Base-by-base conservation (phyloP, 2,329 filamentous ascomycete species). In the Amauroascus verrucosus region DNA sequence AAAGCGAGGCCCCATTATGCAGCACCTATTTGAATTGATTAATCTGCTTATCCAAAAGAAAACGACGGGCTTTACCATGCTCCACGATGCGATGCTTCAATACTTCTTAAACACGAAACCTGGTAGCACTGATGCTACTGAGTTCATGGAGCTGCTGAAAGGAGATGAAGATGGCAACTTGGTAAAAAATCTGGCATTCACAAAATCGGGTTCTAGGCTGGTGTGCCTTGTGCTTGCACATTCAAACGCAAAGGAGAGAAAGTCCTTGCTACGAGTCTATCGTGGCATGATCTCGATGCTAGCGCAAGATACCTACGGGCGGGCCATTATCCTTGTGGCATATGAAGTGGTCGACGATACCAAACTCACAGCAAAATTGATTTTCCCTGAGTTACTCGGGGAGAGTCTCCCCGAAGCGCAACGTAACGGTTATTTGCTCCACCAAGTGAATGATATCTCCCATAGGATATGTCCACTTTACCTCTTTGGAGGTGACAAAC, bases 51-150 rank as follows among this genome's bases (percentile, higher is more conserved):
- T 97, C 46, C 90, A 98, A 72, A 98, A 98, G 80, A 93, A 93
- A 72, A 84, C 93, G 72, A 94, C 88, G 0, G 91, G 88, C 8
- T 97, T 98, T 72, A 97, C 91, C 1, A 94, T 98, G 79, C 80
- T 98, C 18, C 94, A 98, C 70, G 93, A 97, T 64, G 93, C 93
- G 48, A 95, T 98, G 90, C 76, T 96, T 56, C 91, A 98, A 67
- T 98, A 96, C 71, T 96, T 91, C 71, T 73, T 88, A 51, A 91
- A 86, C 63, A 82, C 84, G 45, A 84, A 85, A 59, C 75, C 80
- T 3, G 89, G 85, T 2, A 87, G 83, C 43, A 82, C 87, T 54
- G 91, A 97, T 67, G 83, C 88, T 40, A 86, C 77, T 30, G 89
- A 95, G 62, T 96, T 95, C 65, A 73, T 94, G 54, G 90, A 97